These are phyloP conservation scores for Talaromyces amestolkiae DNA, from an alignment of 2,329 filamentous ascomycete species.

Conservation along the genomic window DNA sequence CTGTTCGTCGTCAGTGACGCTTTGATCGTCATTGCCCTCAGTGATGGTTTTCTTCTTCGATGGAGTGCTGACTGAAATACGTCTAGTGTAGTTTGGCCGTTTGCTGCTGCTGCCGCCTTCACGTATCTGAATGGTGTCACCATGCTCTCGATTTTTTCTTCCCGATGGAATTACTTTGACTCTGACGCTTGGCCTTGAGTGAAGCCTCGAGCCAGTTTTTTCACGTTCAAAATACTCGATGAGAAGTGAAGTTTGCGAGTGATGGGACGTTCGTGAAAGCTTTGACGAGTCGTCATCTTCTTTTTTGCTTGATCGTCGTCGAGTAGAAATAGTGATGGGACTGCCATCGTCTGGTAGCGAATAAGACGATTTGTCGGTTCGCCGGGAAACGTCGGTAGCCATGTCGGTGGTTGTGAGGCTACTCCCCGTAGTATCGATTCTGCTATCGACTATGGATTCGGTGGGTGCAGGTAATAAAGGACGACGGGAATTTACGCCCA, in stretches of 20 bases:
- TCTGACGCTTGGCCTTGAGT: conserved; percentile 76
- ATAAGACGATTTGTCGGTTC: conserved; percentile 51
- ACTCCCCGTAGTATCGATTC: conserved; percentile 47
- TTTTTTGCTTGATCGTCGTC: conserved; percentile 39
- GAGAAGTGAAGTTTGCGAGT: conserved; percentile 83
- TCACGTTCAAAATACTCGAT: conserved; percentile 93
- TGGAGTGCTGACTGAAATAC: conserved; percentile 60
- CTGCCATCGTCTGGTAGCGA: conserved; percentile 59
- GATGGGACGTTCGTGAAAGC: conserved; percentile 52
- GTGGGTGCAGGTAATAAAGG: conserved; percentile 51
- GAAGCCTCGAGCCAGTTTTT: conserved; percentile 52
- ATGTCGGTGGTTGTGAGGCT: conserved; percentile 47
- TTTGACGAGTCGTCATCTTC: conserved; percentile 57
- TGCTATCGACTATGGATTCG: conserved; percentile 49
- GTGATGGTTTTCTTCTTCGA: conserved; percentile 39
- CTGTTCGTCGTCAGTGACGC: conserved; percentile 69
- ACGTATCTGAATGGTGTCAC: conserved; percentile 83
- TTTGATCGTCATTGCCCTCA: conserved; percentile 58
- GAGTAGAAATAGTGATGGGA: conserved; percentile 84
- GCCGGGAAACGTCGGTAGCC: conserved; percentile 51
- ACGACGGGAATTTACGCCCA: conserved; percentile 51
- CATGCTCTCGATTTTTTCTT: conserved; percentile 53
- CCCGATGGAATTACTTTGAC: conserved; percentile 76
- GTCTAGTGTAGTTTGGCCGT: conserved; percentile 53
- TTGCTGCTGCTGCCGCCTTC: conserved; percentile 65